A percentile compares a stretch with the other conserved stretches of the same genome.
Evolutionary conservation across 2,329 filamentous ascomycete species (phyloP).

Genomic region (Penicillium oxalicum): DNA sequence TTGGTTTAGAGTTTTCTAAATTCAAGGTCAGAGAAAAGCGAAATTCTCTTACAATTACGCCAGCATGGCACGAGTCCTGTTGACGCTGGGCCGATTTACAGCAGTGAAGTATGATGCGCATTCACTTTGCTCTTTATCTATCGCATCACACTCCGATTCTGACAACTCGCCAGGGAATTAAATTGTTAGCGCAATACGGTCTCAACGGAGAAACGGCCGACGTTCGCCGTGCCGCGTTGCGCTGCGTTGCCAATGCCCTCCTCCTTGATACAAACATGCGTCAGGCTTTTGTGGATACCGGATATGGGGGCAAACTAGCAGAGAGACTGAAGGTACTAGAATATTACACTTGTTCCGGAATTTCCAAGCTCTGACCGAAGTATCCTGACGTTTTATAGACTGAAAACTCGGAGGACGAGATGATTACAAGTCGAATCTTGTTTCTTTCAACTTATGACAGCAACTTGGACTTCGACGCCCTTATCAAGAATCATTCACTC

Average conservation of each 20-base stretch:
- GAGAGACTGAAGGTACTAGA: constrained; percentile 55
- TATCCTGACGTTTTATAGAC: constrained; percentile 39
- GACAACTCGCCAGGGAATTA: constrained; percentile 57
- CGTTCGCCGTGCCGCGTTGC: constrained; percentile 67
- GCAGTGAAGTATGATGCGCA: constrained; percentile 55
- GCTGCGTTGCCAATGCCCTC: constrained; percentile 80
- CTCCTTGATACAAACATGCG: constrained; percentile 63
- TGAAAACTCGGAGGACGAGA: constrained; percentile 76
- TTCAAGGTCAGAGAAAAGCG: constrained; percentile 27
- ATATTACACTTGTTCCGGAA: background rate
- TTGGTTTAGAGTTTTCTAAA: constrained; percentile 1
- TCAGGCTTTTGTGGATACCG: constrained; percentile 67
- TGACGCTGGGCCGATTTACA: constrained; percentile 76
- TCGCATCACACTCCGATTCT: constrained; percentile 10
- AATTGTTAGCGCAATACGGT: constrained; percentile 64
- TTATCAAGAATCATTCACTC: constrained; percentile 62
- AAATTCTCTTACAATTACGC: constrained; percentile 61
- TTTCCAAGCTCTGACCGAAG: background rate
- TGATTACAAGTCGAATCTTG: constrained; percentile 70
- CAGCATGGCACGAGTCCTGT: constrained; percentile 66
- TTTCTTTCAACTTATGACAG: constrained; percentile 76
- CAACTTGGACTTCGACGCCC: constrained; percentile 57
- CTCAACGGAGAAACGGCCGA: constrained; percentile 60
- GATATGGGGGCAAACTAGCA: constrained; percentile 62
- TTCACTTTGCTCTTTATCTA: background rate